A percentile compares a stretch with the other conserved stretches of the same genome.
These are phyloP conservation scores for Ophiostoma tasmaniense DNA, from an alignment of 2,329 filamentous ascomycete species.

Conservation along the genomic window DNA sequence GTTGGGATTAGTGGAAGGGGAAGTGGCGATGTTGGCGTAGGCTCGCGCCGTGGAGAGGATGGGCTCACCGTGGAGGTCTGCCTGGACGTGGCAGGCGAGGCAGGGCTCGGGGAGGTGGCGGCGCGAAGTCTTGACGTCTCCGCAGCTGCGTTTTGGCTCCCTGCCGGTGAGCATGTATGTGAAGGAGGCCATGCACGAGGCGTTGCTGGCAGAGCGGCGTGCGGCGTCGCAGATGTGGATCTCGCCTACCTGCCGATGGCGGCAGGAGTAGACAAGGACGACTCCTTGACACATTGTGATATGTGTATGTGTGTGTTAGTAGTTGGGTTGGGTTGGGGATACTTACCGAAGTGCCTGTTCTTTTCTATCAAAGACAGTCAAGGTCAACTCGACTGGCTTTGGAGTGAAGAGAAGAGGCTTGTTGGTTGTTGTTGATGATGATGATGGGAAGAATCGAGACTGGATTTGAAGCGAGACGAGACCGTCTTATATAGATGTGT, in stretches of 20 bases:
- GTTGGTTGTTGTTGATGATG: neutral
- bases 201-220: neutral
- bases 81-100: neutral
- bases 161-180: neutral
- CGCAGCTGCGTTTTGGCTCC: constrained; percentile 6
- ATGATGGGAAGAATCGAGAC: neutral
- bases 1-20: neutral
- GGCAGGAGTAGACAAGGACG: constrained; percentile 13
- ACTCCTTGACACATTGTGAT: constrained; percentile 14
- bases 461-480: neutral
- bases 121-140: neutral
- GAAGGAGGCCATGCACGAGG: constrained; percentile 9
- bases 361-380: neutral
- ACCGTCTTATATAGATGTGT: neutral
- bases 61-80: neutral
- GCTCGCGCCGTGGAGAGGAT: neutral
- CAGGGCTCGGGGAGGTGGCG: constrained; percentile 8
- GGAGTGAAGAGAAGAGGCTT: neutral
- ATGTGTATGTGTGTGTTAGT: neutral
- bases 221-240: constrained; percentile 5
- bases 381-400: neutral
- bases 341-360: neutral
- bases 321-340: neutral
- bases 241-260: constrained; percentile 10
- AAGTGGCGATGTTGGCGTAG: neutral